A percentile compares a stretch with the other conserved stretches of the same genome.
phyloP scores from a whole-genome alignment of 768 basidiomycete genomes.

The Candolleomyces eurysporus region DNA sequence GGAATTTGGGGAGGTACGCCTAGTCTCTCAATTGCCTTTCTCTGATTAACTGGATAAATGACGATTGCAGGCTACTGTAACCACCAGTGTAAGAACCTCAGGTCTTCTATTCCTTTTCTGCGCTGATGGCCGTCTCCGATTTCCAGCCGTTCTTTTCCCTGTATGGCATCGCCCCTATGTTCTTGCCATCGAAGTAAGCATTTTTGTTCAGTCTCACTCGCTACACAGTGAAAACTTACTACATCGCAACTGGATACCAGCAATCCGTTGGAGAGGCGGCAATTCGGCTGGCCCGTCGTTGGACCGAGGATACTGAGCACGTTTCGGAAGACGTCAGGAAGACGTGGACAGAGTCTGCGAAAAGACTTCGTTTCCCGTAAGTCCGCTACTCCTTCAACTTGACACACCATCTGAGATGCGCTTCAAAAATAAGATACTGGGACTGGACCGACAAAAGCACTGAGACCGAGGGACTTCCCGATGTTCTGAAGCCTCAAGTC shows the following conservation, averaged over 20 bases:
- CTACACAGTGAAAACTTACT: not conserved
- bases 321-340: not conserved
- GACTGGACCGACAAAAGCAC: not conserved
- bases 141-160: not conserved
- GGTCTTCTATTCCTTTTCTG: not conserved
- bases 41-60: not conserved
- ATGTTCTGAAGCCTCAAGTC: not conserved
- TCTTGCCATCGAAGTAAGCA: not conserved
- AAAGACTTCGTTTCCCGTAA: not conserved
- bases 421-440: not conserved
- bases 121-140: not conserved
- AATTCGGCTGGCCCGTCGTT: not conserved
- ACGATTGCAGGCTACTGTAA: not conserved
- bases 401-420: not conserved
- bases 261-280: not conserved
- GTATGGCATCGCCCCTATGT: slow-evolving; percentile 1
- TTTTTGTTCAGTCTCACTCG: not conserved
- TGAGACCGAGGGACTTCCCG: not conserved
- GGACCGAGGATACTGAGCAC: not conserved
- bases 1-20: not conserved
- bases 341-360: not conserved
- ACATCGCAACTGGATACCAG: not conserved
- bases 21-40: not conserved
- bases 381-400: not conserved
- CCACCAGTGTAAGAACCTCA: not conserved